A percentile compares a stretch with the other conserved stretches of the same genome.
phyloP scores from a whole-genome alignment of 352 stramenopile species.

The Thalassiosira sp. region DNA sequence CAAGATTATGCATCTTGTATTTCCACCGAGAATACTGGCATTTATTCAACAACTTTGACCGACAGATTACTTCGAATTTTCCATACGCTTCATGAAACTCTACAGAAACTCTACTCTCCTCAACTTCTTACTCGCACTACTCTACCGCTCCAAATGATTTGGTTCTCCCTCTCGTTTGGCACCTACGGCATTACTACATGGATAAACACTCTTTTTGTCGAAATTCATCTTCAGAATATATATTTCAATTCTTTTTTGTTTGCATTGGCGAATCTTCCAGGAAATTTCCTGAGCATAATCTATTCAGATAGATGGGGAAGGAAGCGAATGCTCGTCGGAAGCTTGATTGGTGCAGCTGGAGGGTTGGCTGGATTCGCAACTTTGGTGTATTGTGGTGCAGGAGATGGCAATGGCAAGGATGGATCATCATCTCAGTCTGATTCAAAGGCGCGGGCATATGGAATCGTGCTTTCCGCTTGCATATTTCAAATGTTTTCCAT shows the following conservation, averaged over 20 bases:
- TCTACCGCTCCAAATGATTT: conserved; percentile 66
- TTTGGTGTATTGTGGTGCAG: conserved; percentile 26
- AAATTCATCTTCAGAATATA: conserved; percentile 84
- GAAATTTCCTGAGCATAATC: conserved; percentile 84
- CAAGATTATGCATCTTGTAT: conserved; percentile 19
- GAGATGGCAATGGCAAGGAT: background rate
- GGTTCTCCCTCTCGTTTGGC: conserved; percentile 85
- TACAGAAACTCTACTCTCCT: conserved; percentile 53
- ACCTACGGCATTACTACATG: conserved; percentile 91
- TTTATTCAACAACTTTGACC: background rate
- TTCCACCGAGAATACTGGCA: conserved; percentile 3
- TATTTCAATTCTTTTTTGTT: conserved; percentile 93
- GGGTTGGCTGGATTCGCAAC: conserved; percentile 66
- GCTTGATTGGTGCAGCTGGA: conserved; percentile 44
- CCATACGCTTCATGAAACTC: conserved; percentile 30
- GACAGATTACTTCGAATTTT: background rate
- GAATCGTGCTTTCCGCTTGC: conserved; percentile 88
- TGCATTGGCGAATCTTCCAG: conserved; percentile 88
- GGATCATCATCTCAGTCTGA: background rate
- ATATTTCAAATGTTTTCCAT: conserved; percentile 90
- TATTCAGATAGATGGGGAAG: conserved; percentile 81
- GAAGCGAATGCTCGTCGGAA: conserved; percentile 58
- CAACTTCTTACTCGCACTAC: conserved; percentile 58
- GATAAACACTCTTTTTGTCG: conserved; percentile 91
- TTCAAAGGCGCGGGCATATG: conserved; percentile 37